phyloP scores from a whole-genome alignment of 768 basidiomycete genomes.

The Trichaptum fuscoviolaceum region DNA sequence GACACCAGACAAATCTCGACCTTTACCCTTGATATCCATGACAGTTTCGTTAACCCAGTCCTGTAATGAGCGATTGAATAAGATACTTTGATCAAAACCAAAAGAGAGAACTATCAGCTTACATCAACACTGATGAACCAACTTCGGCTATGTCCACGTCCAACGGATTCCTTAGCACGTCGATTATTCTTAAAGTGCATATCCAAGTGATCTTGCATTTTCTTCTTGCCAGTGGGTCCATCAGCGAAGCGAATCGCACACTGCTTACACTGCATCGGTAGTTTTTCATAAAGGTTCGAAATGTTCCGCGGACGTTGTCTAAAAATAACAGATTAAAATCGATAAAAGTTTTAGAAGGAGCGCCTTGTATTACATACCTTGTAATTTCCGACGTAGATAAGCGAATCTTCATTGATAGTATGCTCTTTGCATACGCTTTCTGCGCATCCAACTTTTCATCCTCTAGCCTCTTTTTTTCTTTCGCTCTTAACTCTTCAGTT shows the following conservation, averaged over 20 bases:
- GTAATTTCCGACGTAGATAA: constrained; percentile 66
- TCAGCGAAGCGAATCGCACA: constrained; percentile 87
- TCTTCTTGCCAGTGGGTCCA: constrained; percentile 62
- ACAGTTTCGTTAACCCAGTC: constrained; percentile 81
- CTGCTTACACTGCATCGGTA: constrained; percentile 86
- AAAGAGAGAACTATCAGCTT: constrained; percentile 24
- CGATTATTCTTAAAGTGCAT: constrained; percentile 95
- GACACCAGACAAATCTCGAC: constrained; percentile 42
- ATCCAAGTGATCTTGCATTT: constrained; percentile 85
- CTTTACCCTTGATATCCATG: constrained; percentile 63
- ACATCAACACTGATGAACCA: constrained; percentile 88
- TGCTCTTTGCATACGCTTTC: constrained; percentile 52
- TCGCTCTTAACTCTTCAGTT: constrained; percentile 13
- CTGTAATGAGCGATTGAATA: constrained; percentile 32
- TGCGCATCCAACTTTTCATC: constrained; percentile 40
- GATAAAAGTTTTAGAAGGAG: not conserved
- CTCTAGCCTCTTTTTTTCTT: constrained; percentile 30
- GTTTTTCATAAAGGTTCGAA: constrained; percentile 66
- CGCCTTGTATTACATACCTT: constrained; percentile 41
- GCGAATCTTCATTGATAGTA: constrained; percentile 56
- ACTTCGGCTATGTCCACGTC: constrained; percentile 82
- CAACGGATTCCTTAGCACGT: constrained; percentile 69
- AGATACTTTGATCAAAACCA: constrained; percentile 12
- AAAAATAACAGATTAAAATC: constrained; percentile 1
- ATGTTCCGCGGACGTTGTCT: constrained; percentile 59